Percentiles rank a stretch among this genome's conserved stretches.
Conservation (phyloP, 352 stramenopile species). For the Saprolegnia diclina region DNA sequence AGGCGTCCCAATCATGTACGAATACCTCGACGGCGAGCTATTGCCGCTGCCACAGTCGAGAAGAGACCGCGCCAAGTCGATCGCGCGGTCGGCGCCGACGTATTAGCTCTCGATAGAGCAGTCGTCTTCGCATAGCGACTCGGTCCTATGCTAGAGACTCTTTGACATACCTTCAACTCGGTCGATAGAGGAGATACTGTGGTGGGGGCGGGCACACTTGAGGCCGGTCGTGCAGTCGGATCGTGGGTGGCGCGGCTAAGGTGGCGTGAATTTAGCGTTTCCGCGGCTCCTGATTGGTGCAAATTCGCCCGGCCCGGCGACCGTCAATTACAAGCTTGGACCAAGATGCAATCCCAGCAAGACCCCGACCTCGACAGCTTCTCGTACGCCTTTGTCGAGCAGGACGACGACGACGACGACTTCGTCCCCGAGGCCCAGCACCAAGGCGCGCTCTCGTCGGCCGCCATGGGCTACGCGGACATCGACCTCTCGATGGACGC, state of each 20-base stretch:
- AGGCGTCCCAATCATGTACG: constrained; percentile 82
- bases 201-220: too few species aligned
- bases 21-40: constrained; percentile 67
- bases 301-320: background rate
- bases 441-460: too few species aligned
- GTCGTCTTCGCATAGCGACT: too few species aligned
- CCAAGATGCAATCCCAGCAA: constrained; percentile 13
- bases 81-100: background rate
- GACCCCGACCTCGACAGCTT: constrained; percentile 15
- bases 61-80: constrained; percentile 54
- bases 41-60: constrained; percentile 61
- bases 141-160: too few species aligned
- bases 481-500: constrained; percentile 20
- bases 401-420: constrained; percentile 24
- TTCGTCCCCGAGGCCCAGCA: background rate
- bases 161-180: too few species aligned
- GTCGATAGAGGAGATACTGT: too few species aligned
- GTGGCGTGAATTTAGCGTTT: background rate
- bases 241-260: too few species aligned
- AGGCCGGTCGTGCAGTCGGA: too few species aligned
- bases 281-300: background rate
- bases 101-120: too few species aligned
- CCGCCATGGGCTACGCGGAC: constrained; percentile 13
- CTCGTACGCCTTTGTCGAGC: constrained; percentile 26
- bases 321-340: background rate